Conservation (phyloP, 2,329 filamentous ascomycete genomes). For the Ophiostoma triangulosporum region DNA sequence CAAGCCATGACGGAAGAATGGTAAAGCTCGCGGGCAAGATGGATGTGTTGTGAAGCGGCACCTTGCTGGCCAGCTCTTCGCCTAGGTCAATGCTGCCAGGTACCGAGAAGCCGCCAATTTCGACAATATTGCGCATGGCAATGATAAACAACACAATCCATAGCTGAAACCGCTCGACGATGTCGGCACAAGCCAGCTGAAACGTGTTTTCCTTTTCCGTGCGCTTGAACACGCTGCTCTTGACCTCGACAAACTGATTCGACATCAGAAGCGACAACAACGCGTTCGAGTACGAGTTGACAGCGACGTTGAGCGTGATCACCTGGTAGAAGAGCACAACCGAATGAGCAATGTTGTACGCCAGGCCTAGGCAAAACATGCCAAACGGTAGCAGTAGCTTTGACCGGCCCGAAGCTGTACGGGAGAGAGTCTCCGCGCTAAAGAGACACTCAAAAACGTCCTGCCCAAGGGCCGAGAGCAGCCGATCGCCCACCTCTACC, state of each 20-base stretch:
- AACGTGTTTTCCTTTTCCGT: slow-evolving; percentile 98
- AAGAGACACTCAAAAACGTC: slow-evolving; percentile 95
- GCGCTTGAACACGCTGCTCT: slow-evolving; percentile 95
- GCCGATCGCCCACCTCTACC: slow-evolving; percentile 78
- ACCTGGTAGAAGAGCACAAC: slow-evolving; percentile 92
- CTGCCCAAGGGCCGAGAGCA: slow-evolving; percentile 83
- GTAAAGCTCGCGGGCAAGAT: slow-evolving; percentile 87
- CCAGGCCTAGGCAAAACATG: slow-evolving; percentile 77
- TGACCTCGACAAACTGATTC: slow-evolving; percentile 98
- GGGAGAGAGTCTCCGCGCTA: slow-evolving; percentile 80
- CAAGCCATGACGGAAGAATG: slow-evolving; percentile 64
- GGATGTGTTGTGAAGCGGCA: slow-evolving; percentile 52
- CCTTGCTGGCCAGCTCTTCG: slow-evolving; percentile 34
- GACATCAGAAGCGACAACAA: slow-evolving; percentile 83
- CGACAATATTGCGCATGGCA: slow-evolving; percentile 87
- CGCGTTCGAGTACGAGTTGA: slow-evolving; percentile 97
- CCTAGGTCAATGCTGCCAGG: slow-evolving; percentile 28
- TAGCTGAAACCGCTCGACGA: slow-evolving; percentile 92
- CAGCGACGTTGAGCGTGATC: slow-evolving; percentile 92
- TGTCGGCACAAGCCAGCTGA: slow-evolving; percentile 88
- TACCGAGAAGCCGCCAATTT: slow-evolving; percentile 72
- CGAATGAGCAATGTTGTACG: slow-evolving; percentile 80
- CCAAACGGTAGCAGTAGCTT: slow-evolving; percentile 80
- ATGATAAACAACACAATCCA: slow-evolving; percentile 98
- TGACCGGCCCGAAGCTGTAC: slow-evolving; percentile 75